Evolutionary conservation across 2,329 filamentous ascomycete genomes (phyloP).

Genomic region (Fusarium nodosum): DNA sequence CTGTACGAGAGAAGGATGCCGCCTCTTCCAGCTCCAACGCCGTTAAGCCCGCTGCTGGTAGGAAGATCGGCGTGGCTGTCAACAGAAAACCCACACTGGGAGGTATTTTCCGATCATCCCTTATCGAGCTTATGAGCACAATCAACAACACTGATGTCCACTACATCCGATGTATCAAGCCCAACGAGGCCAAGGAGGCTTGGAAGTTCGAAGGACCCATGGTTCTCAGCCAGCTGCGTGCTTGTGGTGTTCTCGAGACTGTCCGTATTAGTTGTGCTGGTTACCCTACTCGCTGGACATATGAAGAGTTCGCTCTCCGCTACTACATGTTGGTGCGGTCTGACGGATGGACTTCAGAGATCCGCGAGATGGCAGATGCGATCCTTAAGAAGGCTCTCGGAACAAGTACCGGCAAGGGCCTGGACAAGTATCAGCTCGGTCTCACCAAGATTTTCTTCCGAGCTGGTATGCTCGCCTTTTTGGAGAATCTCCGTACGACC

Average conservation of each 20-base stretch:
- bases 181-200: slow-evolving; percentile 94
- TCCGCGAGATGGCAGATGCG: slow-evolving; percentile 91
- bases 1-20: slow-evolving; percentile 90
- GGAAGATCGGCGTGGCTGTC: slow-evolving; percentile 90
- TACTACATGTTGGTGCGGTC: slow-evolving; percentile 99
- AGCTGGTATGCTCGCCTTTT: slow-evolving; percentile 97
- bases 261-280: slow-evolving; percentile 97
- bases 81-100: slow-evolving; percentile 97
- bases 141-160: slow-evolving; percentile 99
- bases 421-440: slow-evolving; percentile 97
- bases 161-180: slow-evolving; percentile 99
- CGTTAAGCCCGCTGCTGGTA: slow-evolving; percentile 84
- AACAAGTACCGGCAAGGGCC: slow-evolving; percentile 77
- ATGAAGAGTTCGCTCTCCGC: slow-evolving; percentile 95
- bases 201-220: slow-evolving; percentile 99
- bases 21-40: slow-evolving; percentile 74
- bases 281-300: slow-evolving; percentile 98
- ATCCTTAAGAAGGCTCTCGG: slow-evolving; percentile 92
- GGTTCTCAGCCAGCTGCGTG: slow-evolving; percentile 96
- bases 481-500: slow-evolving; percentile 92
- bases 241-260: slow-evolving; percentile 98
- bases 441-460: slow-evolving; percentile 99
- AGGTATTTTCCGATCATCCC: slow-evolving; percentile 97
- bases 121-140: slow-evolving; percentile 97
- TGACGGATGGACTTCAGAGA: slow-evolving; percentile 90